These are phyloP conservation scores for Yarrowia divulgata DNA, from an alignment of 805 yeast species.

Conservation along the genomic window DNA sequence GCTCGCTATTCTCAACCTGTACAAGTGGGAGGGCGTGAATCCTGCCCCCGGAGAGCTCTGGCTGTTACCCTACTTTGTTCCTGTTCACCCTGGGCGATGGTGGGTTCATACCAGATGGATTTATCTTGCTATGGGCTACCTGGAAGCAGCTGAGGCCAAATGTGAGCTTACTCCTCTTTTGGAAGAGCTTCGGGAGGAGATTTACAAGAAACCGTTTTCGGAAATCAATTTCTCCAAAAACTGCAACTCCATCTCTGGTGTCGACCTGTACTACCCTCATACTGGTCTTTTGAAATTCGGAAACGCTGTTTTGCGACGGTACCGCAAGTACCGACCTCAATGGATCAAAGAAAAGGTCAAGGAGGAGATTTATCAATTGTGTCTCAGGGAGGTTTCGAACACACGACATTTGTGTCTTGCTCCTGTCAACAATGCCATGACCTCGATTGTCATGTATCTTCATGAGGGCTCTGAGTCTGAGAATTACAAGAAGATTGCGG, in stretches of 20 bases:
- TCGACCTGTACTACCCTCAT: conserved; percentile 95
- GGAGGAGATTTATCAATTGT: conserved; percentile 62
- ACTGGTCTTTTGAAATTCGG: conserved; percentile 66
- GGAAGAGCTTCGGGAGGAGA: conserved; percentile 72
- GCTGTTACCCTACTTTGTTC: conserved; percentile 79
- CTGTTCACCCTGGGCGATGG: conserved; percentile 96
- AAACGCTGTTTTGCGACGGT: conserved; percentile 65
- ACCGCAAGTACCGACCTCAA: conserved; percentile 77
- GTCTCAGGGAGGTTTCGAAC: conserved; percentile 76
- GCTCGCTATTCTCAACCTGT: conserved; percentile 79
- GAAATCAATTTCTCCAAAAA: conserved; percentile 70
- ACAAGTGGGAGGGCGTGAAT: conserved; percentile 95
- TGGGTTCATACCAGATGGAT: conserved; percentile 98
- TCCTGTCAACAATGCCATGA: conserved; percentile 89
- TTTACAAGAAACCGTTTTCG: conserved; percentile 72
- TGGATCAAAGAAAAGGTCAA: conserved; percentile 68
- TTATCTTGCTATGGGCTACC: conserved; percentile 84
- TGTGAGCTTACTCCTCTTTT: conserved; percentile 72
- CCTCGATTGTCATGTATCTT: conserved; percentile 70
- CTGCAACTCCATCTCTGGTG: conserved; percentile 86
- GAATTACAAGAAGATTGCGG: conserved; percentile 61
- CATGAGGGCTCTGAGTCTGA: conserved; percentile 76
- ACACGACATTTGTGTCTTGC: conserved; percentile 88
- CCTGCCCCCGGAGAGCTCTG: conserved; percentile 94
- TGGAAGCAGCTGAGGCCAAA: conserved; percentile 62